A percentile compares a stretch with the other conserved stretches of the same genome.
Evolutionary conservation across 1,139 yeast genomes (phyloP).

Genomic region (Sugiyamaella grinbergsii): DNA sequence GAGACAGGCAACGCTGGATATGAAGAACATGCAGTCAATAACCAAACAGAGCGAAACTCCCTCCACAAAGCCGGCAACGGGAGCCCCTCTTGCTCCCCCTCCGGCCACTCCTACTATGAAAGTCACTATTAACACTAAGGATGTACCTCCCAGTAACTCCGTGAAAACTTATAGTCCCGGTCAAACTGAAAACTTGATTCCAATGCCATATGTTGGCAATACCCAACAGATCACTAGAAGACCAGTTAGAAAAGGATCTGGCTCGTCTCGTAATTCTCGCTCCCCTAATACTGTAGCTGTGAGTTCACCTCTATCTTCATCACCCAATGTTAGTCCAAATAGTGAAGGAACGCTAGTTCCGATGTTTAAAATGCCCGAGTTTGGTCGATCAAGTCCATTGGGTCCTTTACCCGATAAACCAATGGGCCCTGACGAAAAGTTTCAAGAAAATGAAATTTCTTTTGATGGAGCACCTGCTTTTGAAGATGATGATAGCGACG

Average conservation of each 20-base stretch:
- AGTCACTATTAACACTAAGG: constrained; percentile 20
- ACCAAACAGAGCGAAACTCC: not conserved
- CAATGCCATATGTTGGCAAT: constrained; percentile 34
- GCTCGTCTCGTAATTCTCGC: constrained; percentile 5
- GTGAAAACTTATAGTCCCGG: constrained; percentile 36
- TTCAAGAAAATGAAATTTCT: constrained; percentile 65
- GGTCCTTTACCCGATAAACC: constrained; percentile 18
- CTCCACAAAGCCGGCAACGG: not conserved
- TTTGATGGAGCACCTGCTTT: constrained; percentile 72
- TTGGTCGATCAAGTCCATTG: constrained; percentile 15
- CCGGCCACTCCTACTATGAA: constrained; percentile 2
- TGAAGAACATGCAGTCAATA: not conserved
- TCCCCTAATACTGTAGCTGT: constrained; percentile 11
- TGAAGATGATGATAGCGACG: constrained; percentile 49
- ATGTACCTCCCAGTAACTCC: constrained; percentile 19
- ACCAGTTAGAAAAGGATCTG: constrained; percentile 28
- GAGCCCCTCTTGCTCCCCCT: constrained; percentile 1
- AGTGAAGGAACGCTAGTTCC: constrained; percentile 13
- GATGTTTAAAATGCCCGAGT: constrained; percentile 22
- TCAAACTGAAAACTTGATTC: constrained; percentile 35
- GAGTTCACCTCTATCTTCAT: constrained; percentile 6
- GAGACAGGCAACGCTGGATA: constrained; percentile 8
- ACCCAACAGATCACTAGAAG: constrained; percentile 31
- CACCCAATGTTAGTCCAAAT: not conserved
- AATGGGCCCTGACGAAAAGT: constrained; percentile 47